Base-by-base conservation (phyloP, 495 filamentous ascomycete genomes). In the Penicillium simplicissimum region DNA sequence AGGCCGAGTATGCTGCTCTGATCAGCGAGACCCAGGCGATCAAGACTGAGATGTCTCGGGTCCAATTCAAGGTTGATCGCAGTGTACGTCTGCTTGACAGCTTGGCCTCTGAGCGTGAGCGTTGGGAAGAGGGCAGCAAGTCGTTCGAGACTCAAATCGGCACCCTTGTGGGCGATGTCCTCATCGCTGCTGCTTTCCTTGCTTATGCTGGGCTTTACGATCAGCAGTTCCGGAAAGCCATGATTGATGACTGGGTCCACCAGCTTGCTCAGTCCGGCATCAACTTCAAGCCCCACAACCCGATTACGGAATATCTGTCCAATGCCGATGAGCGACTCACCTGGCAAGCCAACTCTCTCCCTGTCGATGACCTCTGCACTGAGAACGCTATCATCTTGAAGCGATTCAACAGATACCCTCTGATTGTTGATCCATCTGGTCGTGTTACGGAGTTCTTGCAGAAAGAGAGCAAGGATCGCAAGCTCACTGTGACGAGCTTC, bases 121-220 rank as follows among this genome's bases (percentile, higher is more conserved):
- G 95, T 61, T 99, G 95, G 95, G 96, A 98, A 72, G 90, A 92
- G 62, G 92, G 93, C 55, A 98, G 96, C 85, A 95, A 88, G 77
- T 97, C 93, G 1, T 99, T 99, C 73, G 92, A 97, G 73, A 95
- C 92, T 10, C 95, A 99, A 74, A 97, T 99, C 71, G 87, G 89
- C 76, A 99, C 95, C 2, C 87, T 99, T 51, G 91, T 98, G 48
- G 95, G 95, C 40, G 95, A 99, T 69, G 92, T 97, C 36, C 79
- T 99, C 63, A 87, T 98, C 37, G 95, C 96, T 4, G 91, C 95
- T 4, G 95, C 94, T 15, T 98, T 98, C 82, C 81, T 99, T 57
- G 95, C 95, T n/a, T 99, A 99, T 76, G 90, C 90, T 71, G 95
- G 95, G 76, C 89, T 96, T 57, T 99, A 96, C 66, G 95, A 99